Evolutionary conservation across 2,329 filamentous ascomycete species (phyloP).

Genomic region (Zymoseptoria tritici): DNA sequence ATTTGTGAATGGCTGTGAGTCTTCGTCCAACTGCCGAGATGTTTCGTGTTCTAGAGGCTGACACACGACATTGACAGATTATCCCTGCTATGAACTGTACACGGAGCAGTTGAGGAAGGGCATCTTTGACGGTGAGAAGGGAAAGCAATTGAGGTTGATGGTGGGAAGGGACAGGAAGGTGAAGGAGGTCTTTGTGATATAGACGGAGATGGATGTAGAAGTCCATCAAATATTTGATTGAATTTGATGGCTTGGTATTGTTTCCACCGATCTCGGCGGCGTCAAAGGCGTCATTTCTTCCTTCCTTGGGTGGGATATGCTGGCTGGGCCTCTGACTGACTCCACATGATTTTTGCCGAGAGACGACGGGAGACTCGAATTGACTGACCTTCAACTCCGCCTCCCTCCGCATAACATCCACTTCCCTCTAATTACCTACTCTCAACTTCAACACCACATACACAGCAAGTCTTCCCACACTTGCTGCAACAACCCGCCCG

Average conservation of each 20-base stretch:
- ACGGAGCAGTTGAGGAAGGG: constrained; percentile 43
- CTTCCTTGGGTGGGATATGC: neutral
- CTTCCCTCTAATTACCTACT: neutral
- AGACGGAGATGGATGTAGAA: neutral
- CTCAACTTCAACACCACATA: neutral
- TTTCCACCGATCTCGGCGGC: neutral
- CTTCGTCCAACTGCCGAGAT: neutral
- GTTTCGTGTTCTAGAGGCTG: neutral
- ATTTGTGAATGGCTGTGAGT: constrained; percentile 63
- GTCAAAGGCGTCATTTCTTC: neutral
- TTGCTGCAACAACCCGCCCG: neutral
- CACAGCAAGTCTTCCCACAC: neutral
- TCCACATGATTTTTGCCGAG: too few species aligned
- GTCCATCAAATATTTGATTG: neutral
- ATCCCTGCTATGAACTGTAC: constrained; percentile 52
- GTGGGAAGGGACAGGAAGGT: constrained; percentile 43
- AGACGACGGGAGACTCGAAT: too few species aligned
- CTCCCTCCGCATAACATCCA: neutral
- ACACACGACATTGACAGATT: constrained; percentile 23
- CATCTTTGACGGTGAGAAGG: constrained; percentile 37
- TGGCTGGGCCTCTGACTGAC: neutral
- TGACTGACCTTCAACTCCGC: neutral
- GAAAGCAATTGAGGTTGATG: constrained; percentile 45
- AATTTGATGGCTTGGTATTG: neutral
- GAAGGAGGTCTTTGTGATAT: constrained; percentile 20